Base-by-base conservation (phyloP, 768 basidiomycete genomes). In the Boletus barrowsii region DNA sequence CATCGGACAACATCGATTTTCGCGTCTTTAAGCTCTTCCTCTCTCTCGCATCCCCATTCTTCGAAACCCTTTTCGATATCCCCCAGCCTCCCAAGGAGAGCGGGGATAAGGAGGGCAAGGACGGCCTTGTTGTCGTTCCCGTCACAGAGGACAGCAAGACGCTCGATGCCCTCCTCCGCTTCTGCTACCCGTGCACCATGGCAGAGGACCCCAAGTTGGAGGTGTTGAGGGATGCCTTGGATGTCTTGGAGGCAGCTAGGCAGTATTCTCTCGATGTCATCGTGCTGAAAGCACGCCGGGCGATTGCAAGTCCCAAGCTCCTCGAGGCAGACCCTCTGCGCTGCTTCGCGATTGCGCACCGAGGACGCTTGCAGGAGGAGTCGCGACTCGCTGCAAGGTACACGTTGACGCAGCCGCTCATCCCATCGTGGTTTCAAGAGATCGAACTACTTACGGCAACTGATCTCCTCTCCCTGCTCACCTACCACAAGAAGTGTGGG, bases 81-180 rank as follows among this genome's bases (percentile, higher is more conserved):
- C 68, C 68, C 14, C 66, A 73, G 35, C 55, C 68, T 6, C 14
- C 42, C 11, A 35, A 55, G 39, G 58, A 10, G 17, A 44, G 6
- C 3, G 47, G 11, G 10, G 33, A 35, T 39, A 17, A 39, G 37
- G 37, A 39, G 37, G 37, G 6, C n/a, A 39, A n/a, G 37, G 47
- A 37, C 29, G 47, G 47, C 1, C 47, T 48, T 10, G 24, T 17
- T 9, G 47, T 48, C 37, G 20, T 48, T 30, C 26, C 37, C 2
- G 47, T 48, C 5, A 36, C 46, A 35, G 35, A 47, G 20, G 33
- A 36, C 17, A 39, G 37, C 17, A 39, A 39, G 37, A 39, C 37
- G 0, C 37, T 39, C 15, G n/a, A 39, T 17, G n/a, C 14, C 17
- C 37, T 39, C 14, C 37, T 39, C n/a, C 37, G 37, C 9, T 39